A percentile compares a stretch with the other conserved stretches of the same genome.
Conservation (phyloP, 495 filamentous ascomycete genomes). For the Xylaria intraflava region DNA sequence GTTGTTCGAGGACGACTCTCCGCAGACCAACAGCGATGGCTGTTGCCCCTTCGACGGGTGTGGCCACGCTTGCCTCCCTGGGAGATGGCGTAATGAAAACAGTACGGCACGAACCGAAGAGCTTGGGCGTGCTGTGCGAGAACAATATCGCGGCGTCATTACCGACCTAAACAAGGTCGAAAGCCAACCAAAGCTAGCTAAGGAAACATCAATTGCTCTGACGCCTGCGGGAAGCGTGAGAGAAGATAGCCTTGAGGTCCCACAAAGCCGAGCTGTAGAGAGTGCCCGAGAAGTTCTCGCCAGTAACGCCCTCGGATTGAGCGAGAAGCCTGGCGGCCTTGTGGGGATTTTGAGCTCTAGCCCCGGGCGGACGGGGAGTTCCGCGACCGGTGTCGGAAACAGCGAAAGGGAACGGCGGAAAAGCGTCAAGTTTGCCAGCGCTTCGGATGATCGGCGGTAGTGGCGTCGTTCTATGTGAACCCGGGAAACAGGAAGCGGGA, state of each 20-base stretch:
- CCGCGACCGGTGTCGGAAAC: conserved; percentile 7
- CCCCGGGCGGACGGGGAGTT: conserved; percentile 24
- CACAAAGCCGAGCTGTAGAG: conserved; percentile 50
- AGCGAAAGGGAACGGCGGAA: conserved; percentile 44
- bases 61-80: conserved; percentile 64
- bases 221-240: conserved; percentile 12
- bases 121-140: conserved; percentile 34
- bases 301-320: conserved; percentile 6
- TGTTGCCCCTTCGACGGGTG: conserved; percentile 68
- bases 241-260: conserved; percentile 35
- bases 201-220: conserved; percentile 2
- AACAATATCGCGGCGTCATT: conserved; percentile 30
- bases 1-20: conserved; percentile 35
- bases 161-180: conserved; percentile 17
- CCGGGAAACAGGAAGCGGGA: not conserved
- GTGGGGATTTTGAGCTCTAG: conserved; percentile 39
- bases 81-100: conserved; percentile 49
- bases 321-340: conserved; percentile 14
- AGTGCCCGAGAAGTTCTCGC: conserved; percentile 40
- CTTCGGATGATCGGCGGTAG: conserved; percentile 18
- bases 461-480: not conserved
- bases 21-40: conserved; percentile 49
- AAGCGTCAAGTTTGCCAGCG: conserved; percentile 47
- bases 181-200: conserved; percentile 3
- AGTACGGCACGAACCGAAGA: conserved; percentile 34